Percentiles rank a stretch among this genome's conserved stretches.
These are phyloP conservation scores for Botrytis galanthina DNA, from an alignment of 2,329 filamentous ascomycete species.

Conservation along the genomic window DNA sequence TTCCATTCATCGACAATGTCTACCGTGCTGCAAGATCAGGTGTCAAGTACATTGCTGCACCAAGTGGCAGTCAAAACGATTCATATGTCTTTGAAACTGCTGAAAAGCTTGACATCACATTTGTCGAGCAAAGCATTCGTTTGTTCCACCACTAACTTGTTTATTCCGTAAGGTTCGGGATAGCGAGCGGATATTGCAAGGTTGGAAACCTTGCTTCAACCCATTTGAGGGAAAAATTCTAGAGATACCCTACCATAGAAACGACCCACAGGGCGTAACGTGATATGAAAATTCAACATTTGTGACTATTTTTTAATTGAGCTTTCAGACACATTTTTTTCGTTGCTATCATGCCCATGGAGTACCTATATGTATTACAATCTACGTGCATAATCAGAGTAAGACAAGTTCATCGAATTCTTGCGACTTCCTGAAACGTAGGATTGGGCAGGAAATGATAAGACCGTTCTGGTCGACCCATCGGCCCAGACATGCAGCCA, in stretches of 20 bases:
- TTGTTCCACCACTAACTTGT: constrained; percentile 83
- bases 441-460: background rate
- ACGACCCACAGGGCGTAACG: constrained; percentile 5
- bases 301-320: background rate
- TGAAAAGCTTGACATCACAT: constrained; percentile 87
- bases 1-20: constrained; percentile 98
- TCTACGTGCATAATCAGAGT: background rate
- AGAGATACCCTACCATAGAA: constrained; percentile 24
- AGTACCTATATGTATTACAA: background rate
- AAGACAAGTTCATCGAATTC: background rate
- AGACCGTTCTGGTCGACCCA: background rate
- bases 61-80: constrained; percentile 86
- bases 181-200: constrained; percentile 25
- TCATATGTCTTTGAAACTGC: constrained; percentile 79
- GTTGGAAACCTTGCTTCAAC: constrained; percentile 16
- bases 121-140: constrained; percentile 90
- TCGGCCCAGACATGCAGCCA: background rate
- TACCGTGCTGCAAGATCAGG: constrained; percentile 87
- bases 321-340: background rate
- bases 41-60: constrained; percentile 93
- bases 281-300: constrained; percentile 19
- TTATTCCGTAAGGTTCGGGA: constrained; percentile 2
- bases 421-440: background rate
- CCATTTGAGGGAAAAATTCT: constrained; percentile 8
- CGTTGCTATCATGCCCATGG: background rate